Base-by-base conservation (phyloP, 2,329 filamentous ascomycete genomes). In the Colletotrichum sp. region DNA sequence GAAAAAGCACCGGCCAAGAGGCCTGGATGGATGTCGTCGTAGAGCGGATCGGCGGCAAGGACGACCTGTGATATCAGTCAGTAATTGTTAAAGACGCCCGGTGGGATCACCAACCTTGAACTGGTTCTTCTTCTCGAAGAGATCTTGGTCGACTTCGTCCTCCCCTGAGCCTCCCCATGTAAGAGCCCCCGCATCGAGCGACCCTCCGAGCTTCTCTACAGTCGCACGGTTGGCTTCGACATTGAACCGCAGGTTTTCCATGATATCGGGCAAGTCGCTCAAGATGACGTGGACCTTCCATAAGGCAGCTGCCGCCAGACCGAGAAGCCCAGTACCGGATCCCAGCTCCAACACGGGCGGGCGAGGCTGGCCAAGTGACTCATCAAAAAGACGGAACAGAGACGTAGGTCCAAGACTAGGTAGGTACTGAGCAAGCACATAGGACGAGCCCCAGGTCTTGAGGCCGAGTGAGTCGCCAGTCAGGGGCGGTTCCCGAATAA, bases 371-470 rank as follows among this genome's bases (percentile, higher is more conserved):
- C 81, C 80, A 11, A 83, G 77, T 15, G 82, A 82, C 71, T 83
- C 80, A 52, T 84, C 81, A 19, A 92, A 84, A 9, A 91, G 79
- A 59, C 87, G 85, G 36, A 86, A 86, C 27, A 92, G 80, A 0
- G 86, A 84, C 16, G 83, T 87, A 59, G 82, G 84, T 9, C 81
- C 84, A 52, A 92, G 85, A 15, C 81, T 81, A 25, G 87, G 87
- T 30, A 98, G 90, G 28, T 94, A 92, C 79, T 91, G 93, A 0
- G 96, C 94, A 6, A 98, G 91, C 3, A 98, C 90, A 81, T 96
- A 98, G 0, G 96, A 96, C 0, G 96, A 96, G 1, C 94, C 95
- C 97, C 97, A 98, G 0, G 97, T 99, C 84, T 99, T 98, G 83
- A 98, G 90, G 2, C 97, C 97, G 22, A 98, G 88, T 75, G 95